Evolutionary conservation across 1,284 basidiomycete species (phyloP).

Genomic region (Phylloboletellus chloephorus): DNA sequence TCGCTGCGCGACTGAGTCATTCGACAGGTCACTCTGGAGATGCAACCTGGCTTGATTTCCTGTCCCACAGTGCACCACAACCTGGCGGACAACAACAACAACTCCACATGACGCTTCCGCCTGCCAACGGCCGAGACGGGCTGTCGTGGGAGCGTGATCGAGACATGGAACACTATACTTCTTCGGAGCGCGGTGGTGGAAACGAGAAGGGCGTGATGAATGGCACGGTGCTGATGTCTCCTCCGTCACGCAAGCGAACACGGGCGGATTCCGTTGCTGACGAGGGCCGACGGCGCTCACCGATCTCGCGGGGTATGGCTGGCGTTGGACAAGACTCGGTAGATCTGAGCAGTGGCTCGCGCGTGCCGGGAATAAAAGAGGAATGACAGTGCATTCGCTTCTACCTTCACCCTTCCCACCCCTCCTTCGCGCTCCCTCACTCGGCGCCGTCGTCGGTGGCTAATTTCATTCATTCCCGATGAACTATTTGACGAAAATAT

Average conservation of each 20-base stretch:
- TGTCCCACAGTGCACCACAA: slow-evolving; percentile 27
- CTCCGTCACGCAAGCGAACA: slow-evolving; percentile 27
- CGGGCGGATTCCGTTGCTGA: slow-evolving; percentile 20
- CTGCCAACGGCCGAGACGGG: slow-evolving; percentile 21
- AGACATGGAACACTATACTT: slow-evolving; percentile 23
- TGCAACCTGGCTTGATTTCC: slow-evolving; percentile 29
- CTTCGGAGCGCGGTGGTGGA: slow-evolving; percentile 28
- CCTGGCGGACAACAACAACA: slow-evolving; percentile 24
- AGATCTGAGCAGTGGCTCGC: slow-evolving; percentile 14
- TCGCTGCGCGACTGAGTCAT: slow-evolving; percentile 7
- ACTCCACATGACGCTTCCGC: slow-evolving; percentile 28
- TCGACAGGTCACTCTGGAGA: slow-evolving; percentile 26
- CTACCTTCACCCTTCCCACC: not conserved
- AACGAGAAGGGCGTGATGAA: slow-evolving; percentile 18
- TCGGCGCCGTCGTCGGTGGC: not conserved
- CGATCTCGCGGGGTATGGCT: slow-evolving; percentile 16
- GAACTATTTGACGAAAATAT: too few species aligned
- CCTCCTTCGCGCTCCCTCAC: not conserved
- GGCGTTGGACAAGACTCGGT: slow-evolving; percentile 15
- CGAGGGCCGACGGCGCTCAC: slow-evolving; percentile 23
- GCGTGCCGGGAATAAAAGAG: slow-evolving; percentile 21
- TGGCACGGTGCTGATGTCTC: slow-evolving; percentile 20
- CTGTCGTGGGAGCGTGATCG: slow-evolving; percentile 31
- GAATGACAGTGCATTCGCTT: slow-evolving; percentile 11
- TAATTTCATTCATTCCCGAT: too few species aligned